Evolutionary conservation across 2,329 filamentous ascomycete species (phyloP).

Genomic region (Fusarium sp.): DNA sequence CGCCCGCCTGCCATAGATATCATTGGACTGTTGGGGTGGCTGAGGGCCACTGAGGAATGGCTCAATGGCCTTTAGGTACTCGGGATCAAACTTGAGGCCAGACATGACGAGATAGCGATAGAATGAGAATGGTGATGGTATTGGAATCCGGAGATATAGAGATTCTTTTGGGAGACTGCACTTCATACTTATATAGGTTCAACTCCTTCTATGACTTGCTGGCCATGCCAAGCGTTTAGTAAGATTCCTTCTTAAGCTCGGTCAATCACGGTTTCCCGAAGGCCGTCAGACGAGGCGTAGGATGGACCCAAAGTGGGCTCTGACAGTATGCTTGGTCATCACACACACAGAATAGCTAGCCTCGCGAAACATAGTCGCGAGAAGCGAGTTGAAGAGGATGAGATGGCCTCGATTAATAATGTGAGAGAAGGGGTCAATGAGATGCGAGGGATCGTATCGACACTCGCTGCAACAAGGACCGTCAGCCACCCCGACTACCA

Average conservation of each 20-base stretch:
- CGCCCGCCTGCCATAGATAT: not conserved
- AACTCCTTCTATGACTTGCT: not conserved
- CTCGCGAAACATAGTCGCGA: not conserved
- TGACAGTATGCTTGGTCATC: not conserved
- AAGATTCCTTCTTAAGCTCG: not conserved
- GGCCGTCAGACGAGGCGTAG: not conserved
- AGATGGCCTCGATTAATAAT: not conserved
- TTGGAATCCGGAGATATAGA: not conserved
- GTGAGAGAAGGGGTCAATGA: not conserved
- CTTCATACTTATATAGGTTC: not conserved
- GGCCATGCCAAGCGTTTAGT: not conserved
- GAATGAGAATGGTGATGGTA: not conserved
- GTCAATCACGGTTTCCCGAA: not conserved
- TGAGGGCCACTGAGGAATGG: not conserved
- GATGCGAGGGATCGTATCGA: not conserved
- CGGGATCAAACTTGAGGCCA: slow-evolving; percentile 15
- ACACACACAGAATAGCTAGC: not conserved
- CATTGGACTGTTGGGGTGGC: not conserved
- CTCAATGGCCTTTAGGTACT: slow-evolving; percentile 1
- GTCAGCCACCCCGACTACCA: not conserved
- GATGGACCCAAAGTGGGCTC: not conserved
- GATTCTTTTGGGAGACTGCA: not conserved
- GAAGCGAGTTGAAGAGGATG: not conserved
- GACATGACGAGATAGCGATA: not conserved
- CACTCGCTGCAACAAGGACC: not conserved